Evolutionary conservation across 2,329 filamentous ascomycete species (phyloP), one percentile per base, ranked within the genome.

Genomic region (Pseudovirgaria hyperparasitica): DNA sequence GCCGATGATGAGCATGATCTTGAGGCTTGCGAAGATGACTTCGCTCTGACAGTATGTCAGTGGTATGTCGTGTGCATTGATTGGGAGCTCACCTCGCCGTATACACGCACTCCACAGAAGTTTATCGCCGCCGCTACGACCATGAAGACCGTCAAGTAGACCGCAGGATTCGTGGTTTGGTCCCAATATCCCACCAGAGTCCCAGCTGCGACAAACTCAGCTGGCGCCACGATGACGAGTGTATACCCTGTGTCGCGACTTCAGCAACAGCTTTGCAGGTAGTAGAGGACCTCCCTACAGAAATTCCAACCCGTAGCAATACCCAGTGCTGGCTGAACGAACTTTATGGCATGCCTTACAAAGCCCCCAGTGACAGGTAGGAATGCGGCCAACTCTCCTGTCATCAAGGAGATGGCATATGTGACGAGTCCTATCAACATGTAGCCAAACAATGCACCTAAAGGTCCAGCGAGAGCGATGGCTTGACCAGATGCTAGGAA

Each of bases 1-100:
- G 12, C 47, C 49, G 2, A 52, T 23, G 22, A 52, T 48, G 3
- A 46, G 51, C 14, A 54, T 43, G 26, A 54, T 61, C 39, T 69
- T 69, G 35, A 68, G 52, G 21, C 55, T 56, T 8, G 64, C 63
- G 30, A 67, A 66, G 34, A 57, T 50, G 35, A 67, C 67, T 23
- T 67, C 63, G 5, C n/a, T n/a, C n/a, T n/a, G n/a, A n/a, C n/a
- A n/a, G n/a, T n/a, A n/a, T n/a, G n/a, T n/a, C n/a, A n/a, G n/a
- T n/a, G n/a, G n/a, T n/a, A n/a, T n/a, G n/a, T n/a, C n/a, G n/a
- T n/a, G n/a, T n/a, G n/a, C n/a, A n/a, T n/a, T n/a, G n/a, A n/a
- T n/a, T n/a, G n/a, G n/a, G n/a, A n/a, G n/a, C n/a, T n/a, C n/a
- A 63, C 57, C 41, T 68, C 63, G 30, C 64, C 50, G 18, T 52